Base-by-base conservation (phyloP, 1,284 basidiomycete species). In the Coriolopsis trogii region DNA sequence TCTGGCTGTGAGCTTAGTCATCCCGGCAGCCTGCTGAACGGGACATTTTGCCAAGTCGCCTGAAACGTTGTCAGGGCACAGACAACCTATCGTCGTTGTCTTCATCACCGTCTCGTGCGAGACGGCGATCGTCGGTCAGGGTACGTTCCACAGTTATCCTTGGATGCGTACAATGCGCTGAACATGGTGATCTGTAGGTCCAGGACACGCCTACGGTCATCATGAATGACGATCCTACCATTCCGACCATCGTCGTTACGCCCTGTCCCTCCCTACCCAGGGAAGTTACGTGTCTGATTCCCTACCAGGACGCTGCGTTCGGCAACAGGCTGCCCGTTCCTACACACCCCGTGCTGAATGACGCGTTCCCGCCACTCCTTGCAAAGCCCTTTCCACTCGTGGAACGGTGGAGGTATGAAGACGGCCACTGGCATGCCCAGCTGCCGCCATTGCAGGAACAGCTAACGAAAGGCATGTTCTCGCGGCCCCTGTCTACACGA, bases 271-370 rank as follows among this genome's bases (percentile, higher is more conserved):
- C 69, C 8, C 70, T 73, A 40, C 58, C 67, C 3, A 70, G 64
- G 34, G 73, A 76, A 48, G 69, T 65, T 5, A 70, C 73, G 6
- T 76, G 70, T 58, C 74, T 73, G 54, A 71, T 82, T 18, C 82
- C 82, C 10, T 73, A 73, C 56, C 81, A 84, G 65, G 76, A 84
- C 62, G 71, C 75, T 9, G 76, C 72, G 12, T 84, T 82, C 58
- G 77, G 78, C 36, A 68, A 70, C 40, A 69, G 70, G 30, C 74
- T 84, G n/a, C 74, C 75, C 1, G 76, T 85, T 13, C 82, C 82
- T 5, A 68, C 67, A 16, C 71, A 81, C 56, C 70, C 73, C 4
- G 70, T 68, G n/a, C 74, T 78, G 53, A 84, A 84, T 63, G 64
- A 70, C 29, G 63, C 67, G 13, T 76, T 76, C 58, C 80, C 81